Evolutionary conservation across 352 stramenopile species (phyloP).

Genomic region (Pilasporangium apinafurcum): DNA sequence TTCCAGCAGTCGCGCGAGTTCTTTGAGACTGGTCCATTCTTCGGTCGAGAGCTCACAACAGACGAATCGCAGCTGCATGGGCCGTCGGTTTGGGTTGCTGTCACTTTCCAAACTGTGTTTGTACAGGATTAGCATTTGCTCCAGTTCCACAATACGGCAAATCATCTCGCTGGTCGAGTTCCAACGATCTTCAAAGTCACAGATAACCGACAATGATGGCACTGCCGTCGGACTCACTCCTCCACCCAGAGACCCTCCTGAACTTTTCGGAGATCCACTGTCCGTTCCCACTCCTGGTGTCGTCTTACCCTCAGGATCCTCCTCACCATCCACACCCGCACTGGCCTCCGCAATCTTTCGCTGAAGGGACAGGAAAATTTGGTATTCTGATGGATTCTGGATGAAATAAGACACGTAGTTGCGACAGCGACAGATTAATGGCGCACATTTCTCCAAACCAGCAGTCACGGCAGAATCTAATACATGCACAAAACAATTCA

Average conservation of each 20-base stretch:
- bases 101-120: conserved; percentile 73
- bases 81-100: conserved; percentile 53
- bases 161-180: conserved; percentile 80
- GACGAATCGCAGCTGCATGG: conserved; percentile 75
- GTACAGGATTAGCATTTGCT: conserved; percentile 64
- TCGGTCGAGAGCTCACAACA: conserved; percentile 65
- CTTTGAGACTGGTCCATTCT: conserved; percentile 64
- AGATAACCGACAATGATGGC: conserved; percentile 59
- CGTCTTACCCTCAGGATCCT: conserved; percentile 7
- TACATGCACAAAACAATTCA: conserved; percentile 65
- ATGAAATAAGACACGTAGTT: conserved; percentile 85
- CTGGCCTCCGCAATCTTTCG: conserved; percentile 45
- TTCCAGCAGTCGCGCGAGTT: conserved; percentile 57
- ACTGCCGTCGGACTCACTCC: not conserved
- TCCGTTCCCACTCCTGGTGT: not conserved
- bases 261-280: not conserved
- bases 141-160: conserved; percentile 70
- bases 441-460: conserved; percentile 49
- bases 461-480: conserved; percentile 49
- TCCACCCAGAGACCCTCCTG: not conserved
- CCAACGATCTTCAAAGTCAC: conserved; percentile 69
- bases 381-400: conserved; percentile 77
- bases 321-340: not conserved
- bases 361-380: conserved; percentile 75
- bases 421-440: conserved; percentile 51